Evolutionary conservation across 177 flowering plant species (phyloP).

Genomic region (Vitis hybrid): DNA sequence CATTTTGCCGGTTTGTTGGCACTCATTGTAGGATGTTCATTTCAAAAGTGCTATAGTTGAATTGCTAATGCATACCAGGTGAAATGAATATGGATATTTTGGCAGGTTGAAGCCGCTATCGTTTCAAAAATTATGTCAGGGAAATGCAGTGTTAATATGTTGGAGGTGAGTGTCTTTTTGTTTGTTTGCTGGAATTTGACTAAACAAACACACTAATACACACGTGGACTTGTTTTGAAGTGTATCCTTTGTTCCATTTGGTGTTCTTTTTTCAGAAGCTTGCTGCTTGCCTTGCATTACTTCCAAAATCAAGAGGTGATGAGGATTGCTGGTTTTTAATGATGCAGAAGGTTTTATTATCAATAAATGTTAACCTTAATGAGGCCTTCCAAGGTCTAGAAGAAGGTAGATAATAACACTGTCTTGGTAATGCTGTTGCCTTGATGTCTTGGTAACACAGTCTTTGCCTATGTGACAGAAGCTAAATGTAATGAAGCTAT

Average conservation of each 20-base stretch:
- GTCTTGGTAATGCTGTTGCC: constrained; percentile 8
- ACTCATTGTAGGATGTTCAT: background rate
- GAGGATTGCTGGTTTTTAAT: constrained; percentile 74
- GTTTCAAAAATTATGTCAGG: constrained; percentile 63
- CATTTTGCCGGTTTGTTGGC: background rate
- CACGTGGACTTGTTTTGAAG: constrained; percentile 1
- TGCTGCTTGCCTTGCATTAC: constrained; percentile 68
- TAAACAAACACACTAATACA: background rate
- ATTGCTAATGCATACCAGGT: constrained; percentile 5
- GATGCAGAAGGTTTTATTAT: constrained; percentile 71
- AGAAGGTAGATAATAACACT: constrained; percentile 57
- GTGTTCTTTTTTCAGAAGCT: constrained; percentile 54
- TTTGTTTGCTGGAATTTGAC: background rate
- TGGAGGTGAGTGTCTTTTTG: constrained; percentile 45
- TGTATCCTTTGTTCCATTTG: constrained; percentile 9
- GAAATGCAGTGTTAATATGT: constrained; percentile 40
- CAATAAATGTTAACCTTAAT: constrained; percentile 51
- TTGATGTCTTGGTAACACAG: background rate
- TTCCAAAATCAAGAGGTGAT: constrained; percentile 83
- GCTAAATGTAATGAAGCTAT: constrained; percentile 39
- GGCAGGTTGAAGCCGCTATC: constrained; percentile 77
- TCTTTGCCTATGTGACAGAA: constrained; percentile 44
- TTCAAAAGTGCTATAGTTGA: background rate
- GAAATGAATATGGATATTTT: background rate
- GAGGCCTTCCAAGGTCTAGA: constrained; percentile 76